Percentiles rank a stretch among this genome's conserved stretches.
phyloP scores from a whole-genome alignment of 805 yeast species.

The Suhomyces canberraensis region DNA sequence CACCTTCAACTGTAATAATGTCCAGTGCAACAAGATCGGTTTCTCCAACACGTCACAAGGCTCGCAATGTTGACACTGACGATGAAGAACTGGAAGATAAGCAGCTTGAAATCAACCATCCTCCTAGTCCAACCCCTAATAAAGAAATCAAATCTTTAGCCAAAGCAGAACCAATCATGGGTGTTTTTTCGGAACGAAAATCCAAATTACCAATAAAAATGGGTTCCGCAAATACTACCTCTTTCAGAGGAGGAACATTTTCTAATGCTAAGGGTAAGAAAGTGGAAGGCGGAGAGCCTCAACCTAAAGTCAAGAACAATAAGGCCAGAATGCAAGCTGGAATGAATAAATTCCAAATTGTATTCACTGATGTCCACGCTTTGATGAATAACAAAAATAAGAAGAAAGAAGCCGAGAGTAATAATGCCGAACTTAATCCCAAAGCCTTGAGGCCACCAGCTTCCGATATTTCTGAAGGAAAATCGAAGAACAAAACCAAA shows the following conservation, averaged over 20 bases:
- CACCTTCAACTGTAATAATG: conserved; percentile 43
- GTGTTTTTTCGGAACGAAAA: conserved; percentile 32
- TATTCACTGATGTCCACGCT: conserved; percentile 37
- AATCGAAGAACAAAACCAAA: neutral
- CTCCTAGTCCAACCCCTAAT: conserved; percentile 40
- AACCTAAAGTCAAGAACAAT: conserved; percentile 4
- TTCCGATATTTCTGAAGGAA: neutral
- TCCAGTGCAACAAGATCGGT: conserved; percentile 24
- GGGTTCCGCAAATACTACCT: neutral
- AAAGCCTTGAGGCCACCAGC: neutral
- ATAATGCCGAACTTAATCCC: neutral
- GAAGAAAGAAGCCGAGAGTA: conserved; percentile 5
- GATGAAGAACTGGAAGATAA: conserved; percentile 8
- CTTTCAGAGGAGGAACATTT: conserved; percentile 1
- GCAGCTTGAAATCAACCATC: conserved; percentile 9
- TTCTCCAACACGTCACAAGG: conserved; percentile 6
- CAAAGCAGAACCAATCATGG: conserved; percentile 34
- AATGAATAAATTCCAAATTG: conserved; percentile 46
- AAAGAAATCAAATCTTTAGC: conserved; percentile 17
- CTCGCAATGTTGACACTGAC: conserved; percentile 2
- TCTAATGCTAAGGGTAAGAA: neutral
- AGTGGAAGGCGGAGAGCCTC: neutral
- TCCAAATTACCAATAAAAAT: conserved; percentile 5
- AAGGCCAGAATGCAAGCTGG: conserved; percentile 31
- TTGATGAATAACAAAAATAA: conserved; percentile 11